Evolutionary conservation across 1,139 yeast species (phyloP).

Genomic region (Debaryomyces psychrophilus): DNA sequence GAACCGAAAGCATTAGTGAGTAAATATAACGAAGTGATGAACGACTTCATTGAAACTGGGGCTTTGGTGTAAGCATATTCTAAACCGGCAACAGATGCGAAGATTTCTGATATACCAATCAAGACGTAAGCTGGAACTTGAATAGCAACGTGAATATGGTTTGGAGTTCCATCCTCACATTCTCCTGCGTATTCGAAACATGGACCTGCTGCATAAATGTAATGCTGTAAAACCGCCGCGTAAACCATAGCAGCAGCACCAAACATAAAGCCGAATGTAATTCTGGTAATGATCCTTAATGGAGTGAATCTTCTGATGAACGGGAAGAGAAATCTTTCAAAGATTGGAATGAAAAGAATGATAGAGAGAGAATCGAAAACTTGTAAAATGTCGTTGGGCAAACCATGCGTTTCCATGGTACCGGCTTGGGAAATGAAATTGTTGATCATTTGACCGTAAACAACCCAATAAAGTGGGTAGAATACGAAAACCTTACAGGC

Average conservation of each 20-base stretch:
- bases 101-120: conserved; percentile 64
- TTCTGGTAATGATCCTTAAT: conserved; percentile 72
- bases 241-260: conserved; percentile 73
- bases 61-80: conserved; percentile 75
- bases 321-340: conserved; percentile 58
- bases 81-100: conserved; percentile 68
- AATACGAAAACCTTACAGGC: conserved; percentile 67
- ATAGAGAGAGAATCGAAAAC: conserved; percentile 64
- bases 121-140: conserved; percentile 67
- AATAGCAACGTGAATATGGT: conserved; percentile 60
- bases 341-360: conserved; percentile 63
- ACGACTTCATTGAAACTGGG: conserved; percentile 65
- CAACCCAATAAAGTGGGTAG: conserved; percentile 69
- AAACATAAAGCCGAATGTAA: conserved; percentile 73
- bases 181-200: conserved; percentile 65
- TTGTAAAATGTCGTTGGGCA: conserved; percentile 70
- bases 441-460: conserved; percentile 67
- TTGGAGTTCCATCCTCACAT: conserved; percentile 44
- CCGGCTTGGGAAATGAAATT: conserved; percentile 70
- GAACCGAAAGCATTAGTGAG: conserved; percentile 69
- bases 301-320: conserved; percentile 57
- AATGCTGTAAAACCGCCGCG: conserved; percentile 80
- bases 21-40: conserved; percentile 64
- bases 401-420: conserved; percentile 61
- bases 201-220: conserved; percentile 73